These are phyloP conservation scores for Parasitella parasitica DNA, from an alignment of 371 early-diverging fungal genomes.

Conservation along the genomic window DNA sequence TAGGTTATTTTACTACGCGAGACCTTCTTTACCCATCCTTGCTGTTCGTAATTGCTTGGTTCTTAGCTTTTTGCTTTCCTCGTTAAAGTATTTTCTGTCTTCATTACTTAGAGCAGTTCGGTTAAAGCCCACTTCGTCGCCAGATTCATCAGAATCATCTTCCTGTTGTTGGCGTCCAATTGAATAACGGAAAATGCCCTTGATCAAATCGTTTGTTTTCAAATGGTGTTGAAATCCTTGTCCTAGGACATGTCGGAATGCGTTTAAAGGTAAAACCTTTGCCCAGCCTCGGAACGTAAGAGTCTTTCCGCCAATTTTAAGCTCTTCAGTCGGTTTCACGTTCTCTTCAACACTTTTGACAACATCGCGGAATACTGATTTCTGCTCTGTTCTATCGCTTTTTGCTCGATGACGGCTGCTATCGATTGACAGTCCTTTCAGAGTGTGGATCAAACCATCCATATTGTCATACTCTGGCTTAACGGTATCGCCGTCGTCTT, in stretches of 20 bases:
- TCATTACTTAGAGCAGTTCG: conserved; percentile 25
- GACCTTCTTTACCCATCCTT: conserved; percentile 25
- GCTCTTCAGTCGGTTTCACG: conserved; percentile 45
- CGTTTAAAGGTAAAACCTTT: conserved; percentile 31
- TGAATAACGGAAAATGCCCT: conserved; percentile 33
- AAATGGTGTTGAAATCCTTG: conserved; percentile 42
- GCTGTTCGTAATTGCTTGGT: conserved; percentile 34
- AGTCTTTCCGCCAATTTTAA: conserved; percentile 41
- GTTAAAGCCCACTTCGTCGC: conserved; percentile 15
- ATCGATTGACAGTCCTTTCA: conserved; percentile 59
- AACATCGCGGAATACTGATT: conserved; percentile 69
- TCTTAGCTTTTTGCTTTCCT: conserved; percentile 37
- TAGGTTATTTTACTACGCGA: conserved; percentile 7
- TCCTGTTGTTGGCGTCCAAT: background rate
- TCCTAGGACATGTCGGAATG: conserved; percentile 33
- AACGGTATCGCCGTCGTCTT: conserved; percentile 36
- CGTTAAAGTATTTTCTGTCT: conserved; percentile 34
- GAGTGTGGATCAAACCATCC: conserved; percentile 55
- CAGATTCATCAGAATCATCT: conserved; percentile 26
- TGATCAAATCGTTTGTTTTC: conserved; percentile 27
- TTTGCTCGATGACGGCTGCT: conserved; percentile 61
- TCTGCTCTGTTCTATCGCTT: conserved; percentile 64
- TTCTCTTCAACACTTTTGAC: conserved; percentile 66
- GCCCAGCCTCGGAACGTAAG: conserved; percentile 56
- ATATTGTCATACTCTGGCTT: conserved; percentile 56